Conservation (phyloP, 257 asterid species). For the Solanum dulcamara region DNA sequence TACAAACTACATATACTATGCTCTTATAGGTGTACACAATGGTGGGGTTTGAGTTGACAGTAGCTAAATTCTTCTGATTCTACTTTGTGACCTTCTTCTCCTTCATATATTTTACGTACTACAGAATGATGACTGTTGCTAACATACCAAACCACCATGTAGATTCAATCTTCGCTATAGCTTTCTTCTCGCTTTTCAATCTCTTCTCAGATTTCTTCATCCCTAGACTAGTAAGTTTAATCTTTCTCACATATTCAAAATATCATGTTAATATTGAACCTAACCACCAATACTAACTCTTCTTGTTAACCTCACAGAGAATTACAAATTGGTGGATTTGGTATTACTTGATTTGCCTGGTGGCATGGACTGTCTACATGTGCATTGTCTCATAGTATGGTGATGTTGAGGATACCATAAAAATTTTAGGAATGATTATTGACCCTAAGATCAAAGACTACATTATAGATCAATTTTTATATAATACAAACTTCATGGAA, state of each 20-base stretch:
- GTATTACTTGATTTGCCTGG: slow-evolving; percentile 80
- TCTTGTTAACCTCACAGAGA: slow-evolving; percentile 1
- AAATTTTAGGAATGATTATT: slow-evolving; percentile 22
- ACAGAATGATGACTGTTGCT: slow-evolving; percentile 78
- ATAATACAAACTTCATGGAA: slow-evolving; percentile 32
- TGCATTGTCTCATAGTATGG: slow-evolving; percentile 65
- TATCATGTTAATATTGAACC: neutral
- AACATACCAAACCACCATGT: slow-evolving; percentile 81
- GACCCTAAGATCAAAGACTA: slow-evolving; percentile 38
- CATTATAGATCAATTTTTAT: slow-evolving; percentile 49
- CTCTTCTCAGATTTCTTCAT: slow-evolving; percentile 77
- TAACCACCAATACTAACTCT: neutral
- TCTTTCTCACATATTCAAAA: neutral
- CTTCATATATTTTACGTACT: slow-evolving; percentile 78
- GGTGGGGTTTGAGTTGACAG: slow-evolving; percentile 76
- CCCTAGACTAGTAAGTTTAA: slow-evolving; percentile 66
- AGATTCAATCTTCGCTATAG: slow-evolving; percentile 64
- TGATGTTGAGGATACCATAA: slow-evolving; percentile 31
- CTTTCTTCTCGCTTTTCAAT: slow-evolving; percentile 67
- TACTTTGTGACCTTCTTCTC: slow-evolving; percentile 64
- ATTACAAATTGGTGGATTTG: slow-evolving; percentile 95
- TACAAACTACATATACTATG: slow-evolving; percentile 56
- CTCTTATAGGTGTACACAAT: slow-evolving; percentile 65
- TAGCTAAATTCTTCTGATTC: slow-evolving; percentile 73
- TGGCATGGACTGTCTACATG: slow-evolving; percentile 85